Conservation (phyloP, 768 basidiomycete species). For the Phanerochaete sordida region DNA sequence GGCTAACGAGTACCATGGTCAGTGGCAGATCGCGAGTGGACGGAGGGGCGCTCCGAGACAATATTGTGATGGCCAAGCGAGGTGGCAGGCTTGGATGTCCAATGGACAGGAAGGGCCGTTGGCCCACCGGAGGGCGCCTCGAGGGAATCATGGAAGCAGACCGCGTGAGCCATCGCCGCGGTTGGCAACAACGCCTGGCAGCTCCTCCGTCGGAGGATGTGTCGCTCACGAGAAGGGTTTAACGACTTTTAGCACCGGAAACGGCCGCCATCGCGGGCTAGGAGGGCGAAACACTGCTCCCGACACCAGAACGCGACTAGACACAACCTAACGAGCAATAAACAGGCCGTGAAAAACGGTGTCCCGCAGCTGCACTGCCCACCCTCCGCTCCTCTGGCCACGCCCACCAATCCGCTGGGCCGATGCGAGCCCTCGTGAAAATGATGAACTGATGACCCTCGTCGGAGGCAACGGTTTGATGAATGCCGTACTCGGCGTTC, state of each 20-base stretch:
- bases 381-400: neutral
- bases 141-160: neutral
- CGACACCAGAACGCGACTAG: neutral
- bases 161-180: neutral
- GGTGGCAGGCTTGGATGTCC: neutral
- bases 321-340: neutral
- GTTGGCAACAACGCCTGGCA: neutral
- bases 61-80: neutral
- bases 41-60: neutral
- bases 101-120: neutral
- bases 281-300: neutral
- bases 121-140: neutral
- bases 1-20: conserved; percentile 4
- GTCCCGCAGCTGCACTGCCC: neutral
- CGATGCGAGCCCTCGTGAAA: neutral
- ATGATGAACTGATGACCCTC: neutral
- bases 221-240: neutral
- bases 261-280: neutral
- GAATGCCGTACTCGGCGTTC: neutral
- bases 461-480: neutral
- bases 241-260: neutral
- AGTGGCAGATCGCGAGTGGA: neutral
- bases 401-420: neutral
- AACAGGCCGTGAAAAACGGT: neutral
- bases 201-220: neutral